Base-by-base conservation (phyloP, 192 early-diverging fungal species). In the Coemansia sp. region DNA sequence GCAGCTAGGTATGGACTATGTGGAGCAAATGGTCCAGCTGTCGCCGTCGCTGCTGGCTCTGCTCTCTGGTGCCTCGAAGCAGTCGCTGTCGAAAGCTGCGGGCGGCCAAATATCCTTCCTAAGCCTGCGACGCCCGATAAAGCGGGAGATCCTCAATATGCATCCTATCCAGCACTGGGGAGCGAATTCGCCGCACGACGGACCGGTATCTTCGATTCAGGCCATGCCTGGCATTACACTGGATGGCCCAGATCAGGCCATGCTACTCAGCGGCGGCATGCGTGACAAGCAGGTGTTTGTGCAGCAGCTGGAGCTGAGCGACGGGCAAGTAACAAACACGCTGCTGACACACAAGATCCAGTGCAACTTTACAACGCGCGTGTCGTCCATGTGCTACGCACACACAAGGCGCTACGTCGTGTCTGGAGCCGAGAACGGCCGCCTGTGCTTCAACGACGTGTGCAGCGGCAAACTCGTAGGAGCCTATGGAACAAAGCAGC, bases 371-470 rank as follows among this genome's bases (percentile, higher is more conserved):
- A 58, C 38, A 9, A 49, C 67, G 26, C 49, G 67, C 2, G 38
- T 70, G 4, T 46, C 50, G 5, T 60, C 67, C 9, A 55, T 70
- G 32, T 63, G 55, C 18, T 58, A 55, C 23, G 67, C 53, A 25
- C 45, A 42, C 15, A 13, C 9, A 6, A 27, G 41, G 24, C 40
- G 32, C 25, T 45, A 33, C n/a, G 51, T 53, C n/a, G 44, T 68
- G 19, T 55, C 65, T 3, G 65, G 65, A 7, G 29, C 58, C 4
- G 58, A 54, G 8, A 53, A 19, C 6, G 67, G 67, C 6, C 60
- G 60, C 17, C 24, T 70, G 20, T 52, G 20, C 28, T 18, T 51
- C 25, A 62, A 62, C 27, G 41, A 58, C 22, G 27, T 29, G 5
- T 49, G 46, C 34, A 70, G 54, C 4, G 67, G 60, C 5, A 23